phyloP scores from a whole-genome alignment of 1,284 basidiomycete genomes.

The Microbotryum violaceum region DNA sequence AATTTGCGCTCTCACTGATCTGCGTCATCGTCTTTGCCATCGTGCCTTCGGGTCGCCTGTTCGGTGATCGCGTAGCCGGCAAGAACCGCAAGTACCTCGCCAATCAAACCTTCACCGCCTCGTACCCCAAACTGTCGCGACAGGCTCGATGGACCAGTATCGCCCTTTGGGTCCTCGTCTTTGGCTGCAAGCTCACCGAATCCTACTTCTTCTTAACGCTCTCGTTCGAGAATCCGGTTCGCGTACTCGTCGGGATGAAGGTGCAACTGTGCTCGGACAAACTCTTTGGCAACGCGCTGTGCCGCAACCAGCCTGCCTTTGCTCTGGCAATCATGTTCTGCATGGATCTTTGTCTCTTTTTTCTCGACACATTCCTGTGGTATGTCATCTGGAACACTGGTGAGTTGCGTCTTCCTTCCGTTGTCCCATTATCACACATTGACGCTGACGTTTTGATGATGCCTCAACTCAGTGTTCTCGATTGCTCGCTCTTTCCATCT shows the following conservation, averaged over 20 bases:
- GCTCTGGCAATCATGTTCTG: slow-evolving; percentile 91
- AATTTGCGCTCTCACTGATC: slow-evolving; percentile 78
- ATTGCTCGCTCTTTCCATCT: slow-evolving; percentile 82
- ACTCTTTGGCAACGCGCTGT: slow-evolving; percentile 69
- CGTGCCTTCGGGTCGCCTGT: slow-evolving; percentile 87
- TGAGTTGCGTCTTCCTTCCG: slow-evolving; percentile 71
- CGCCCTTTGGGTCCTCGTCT: slow-evolving; percentile 76
- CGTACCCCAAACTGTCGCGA: slow-evolving; percentile 63
- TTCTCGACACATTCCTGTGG: slow-evolving; percentile 96
- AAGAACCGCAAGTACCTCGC: slow-evolving; percentile 91
- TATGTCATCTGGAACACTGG: slow-evolving; percentile 86
- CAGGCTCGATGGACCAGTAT: slow-evolving; percentile 63
- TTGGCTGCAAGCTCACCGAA: slow-evolving; percentile 87
- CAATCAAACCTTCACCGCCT: slow-evolving; percentile 90
- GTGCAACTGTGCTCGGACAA: slow-evolving; percentile 77
- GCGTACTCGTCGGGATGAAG: slow-evolving; percentile 87
- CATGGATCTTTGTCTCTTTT: slow-evolving; percentile 91
- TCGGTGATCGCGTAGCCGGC: slow-evolving; percentile 86
- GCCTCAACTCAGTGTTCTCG: slow-evolving; percentile 55
- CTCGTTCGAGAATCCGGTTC: slow-evolving; percentile 82
- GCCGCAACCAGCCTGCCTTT: slow-evolving; percentile 82
- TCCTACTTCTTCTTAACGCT: slow-evolving; percentile 92
- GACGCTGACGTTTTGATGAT: background rate
- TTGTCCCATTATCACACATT: background rate
- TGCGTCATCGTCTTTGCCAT: slow-evolving; percentile 74